phyloP scores from a whole-genome alignment of 352 stramenopile genomes.

The Pythium monospermum region DNA sequence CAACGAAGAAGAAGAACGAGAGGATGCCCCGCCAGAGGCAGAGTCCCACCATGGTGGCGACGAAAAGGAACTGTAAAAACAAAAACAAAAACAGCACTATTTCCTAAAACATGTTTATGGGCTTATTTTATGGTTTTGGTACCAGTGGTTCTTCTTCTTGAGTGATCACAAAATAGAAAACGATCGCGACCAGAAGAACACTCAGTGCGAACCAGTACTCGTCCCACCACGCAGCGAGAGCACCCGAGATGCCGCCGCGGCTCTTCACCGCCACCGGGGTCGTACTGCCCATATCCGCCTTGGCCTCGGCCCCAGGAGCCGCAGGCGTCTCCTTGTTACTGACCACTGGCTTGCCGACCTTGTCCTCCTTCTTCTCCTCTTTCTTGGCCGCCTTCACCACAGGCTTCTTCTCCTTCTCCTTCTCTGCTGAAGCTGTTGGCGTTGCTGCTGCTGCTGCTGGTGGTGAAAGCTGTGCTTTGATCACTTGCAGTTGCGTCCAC shows the following conservation, averaged over 20 bases:
- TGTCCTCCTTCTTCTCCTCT: conserved; percentile 1
- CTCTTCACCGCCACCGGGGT: conserved; percentile 6
- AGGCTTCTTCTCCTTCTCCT: neutral
- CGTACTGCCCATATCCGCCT: conserved; percentile 5
- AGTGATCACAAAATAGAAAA: conserved; percentile 18
- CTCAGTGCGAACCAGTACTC: conserved; percentile 26
- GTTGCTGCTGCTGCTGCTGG: conserved; percentile 1
- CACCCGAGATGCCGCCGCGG: neutral
- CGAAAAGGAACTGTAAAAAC: neutral
- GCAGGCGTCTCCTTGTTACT: too few species aligned
- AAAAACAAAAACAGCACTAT: too few species aligned
- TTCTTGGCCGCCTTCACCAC: conserved; percentile 3
- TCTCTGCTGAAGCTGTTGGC: conserved; percentile 2
- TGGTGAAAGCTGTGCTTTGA: conserved; percentile 35
- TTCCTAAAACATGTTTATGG: too few species aligned
- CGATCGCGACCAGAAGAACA: conserved; percentile 18
- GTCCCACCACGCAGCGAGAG: conserved; percentile 21
- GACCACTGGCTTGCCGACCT: neutral
- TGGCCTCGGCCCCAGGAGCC: neutral
- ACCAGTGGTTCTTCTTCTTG: conserved; percentile 7
- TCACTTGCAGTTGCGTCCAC: conserved; percentile 32
- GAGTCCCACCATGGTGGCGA: too few species aligned
- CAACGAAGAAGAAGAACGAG: conserved; percentile 21
- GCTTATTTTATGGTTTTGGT: too few species aligned
- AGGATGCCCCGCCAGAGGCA: too few species aligned